These are phyloP conservation scores for Nannochloropsis granulata DNA, from an alignment of 108 stramenopile species.

Conservation along the genomic window DNA sequence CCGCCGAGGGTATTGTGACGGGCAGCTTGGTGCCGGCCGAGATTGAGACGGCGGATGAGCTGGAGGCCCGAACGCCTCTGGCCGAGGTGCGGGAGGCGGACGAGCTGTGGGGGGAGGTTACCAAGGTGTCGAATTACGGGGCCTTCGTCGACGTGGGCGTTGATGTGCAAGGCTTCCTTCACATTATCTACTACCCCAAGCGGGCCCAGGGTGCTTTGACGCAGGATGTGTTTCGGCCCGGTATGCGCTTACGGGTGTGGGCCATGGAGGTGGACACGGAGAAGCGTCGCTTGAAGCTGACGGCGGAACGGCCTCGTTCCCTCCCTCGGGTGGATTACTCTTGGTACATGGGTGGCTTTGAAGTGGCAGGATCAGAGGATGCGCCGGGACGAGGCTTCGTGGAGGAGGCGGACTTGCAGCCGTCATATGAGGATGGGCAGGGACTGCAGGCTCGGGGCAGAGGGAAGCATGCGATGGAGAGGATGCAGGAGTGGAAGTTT, in stretches of 20 bases:
- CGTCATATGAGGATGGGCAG: not conserved
- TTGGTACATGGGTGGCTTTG: not conserved
- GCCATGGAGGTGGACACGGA: slow-evolving; percentile 11
- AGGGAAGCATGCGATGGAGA: not conserved
- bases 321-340: slow-evolving; percentile 1
- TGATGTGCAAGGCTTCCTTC: slow-evolving; percentile 69
- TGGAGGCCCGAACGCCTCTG: slow-evolving; percentile 50
- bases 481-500: not conserved
- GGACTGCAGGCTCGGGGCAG: not conserved
- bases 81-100: slow-evolving; percentile 60
- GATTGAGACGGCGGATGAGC: slow-evolving; percentile 35
- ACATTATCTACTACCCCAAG: slow-evolving; percentile 76
- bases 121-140: slow-evolving; percentile 70
- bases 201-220: not conserved
- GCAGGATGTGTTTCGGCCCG: not conserved
- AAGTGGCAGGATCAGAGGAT: not conserved
- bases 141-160: slow-evolving; percentile 74
- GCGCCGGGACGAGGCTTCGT: not conserved
- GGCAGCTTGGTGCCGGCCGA: slow-evolving; percentile 56
- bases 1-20: slow-evolving; percentile 54
- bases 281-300: slow-evolving; percentile 13
- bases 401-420: not conserved
- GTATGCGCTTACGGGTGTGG: slow-evolving; percentile 14
- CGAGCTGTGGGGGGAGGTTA: slow-evolving; percentile 74
- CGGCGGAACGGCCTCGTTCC: slow-evolving; percentile 4